Percentiles rank a stretch among this genome's conserved stretches.
Conservation (phyloP, 1,284 basidiomycete genomes). For the Leccinum griseonigrum region DNA sequence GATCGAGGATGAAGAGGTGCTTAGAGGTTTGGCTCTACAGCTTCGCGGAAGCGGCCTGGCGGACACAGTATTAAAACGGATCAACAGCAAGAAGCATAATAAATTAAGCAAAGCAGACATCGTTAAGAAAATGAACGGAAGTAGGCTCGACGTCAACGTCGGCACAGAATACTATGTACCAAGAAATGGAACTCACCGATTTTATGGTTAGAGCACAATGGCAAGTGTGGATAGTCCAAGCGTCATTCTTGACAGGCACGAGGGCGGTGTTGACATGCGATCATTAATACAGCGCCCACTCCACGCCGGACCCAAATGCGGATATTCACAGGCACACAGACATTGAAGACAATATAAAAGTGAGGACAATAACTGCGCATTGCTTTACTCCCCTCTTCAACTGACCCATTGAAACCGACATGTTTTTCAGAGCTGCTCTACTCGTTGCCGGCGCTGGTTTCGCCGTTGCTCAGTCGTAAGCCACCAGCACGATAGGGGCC, state of each 20-base stretch:
- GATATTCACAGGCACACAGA: background rate
- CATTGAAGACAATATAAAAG: background rate
- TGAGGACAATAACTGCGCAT: background rate
- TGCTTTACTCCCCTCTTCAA: background rate
- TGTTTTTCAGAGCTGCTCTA: slow-evolving; percentile 31
- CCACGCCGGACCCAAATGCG: background rate
- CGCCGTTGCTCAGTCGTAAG: slow-evolving; percentile 47
- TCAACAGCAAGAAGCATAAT: slow-evolving; percentile 10
- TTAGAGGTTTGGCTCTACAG: slow-evolving; percentile 5
- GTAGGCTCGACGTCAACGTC: background rate
- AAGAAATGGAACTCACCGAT: background rate
- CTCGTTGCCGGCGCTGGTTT: slow-evolving; percentile 39
- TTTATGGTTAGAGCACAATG: slow-evolving; percentile 10
- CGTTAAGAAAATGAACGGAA: slow-evolving; percentile 9
- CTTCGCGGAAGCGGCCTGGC: slow-evolving; percentile 15
- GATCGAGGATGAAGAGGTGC: background rate
- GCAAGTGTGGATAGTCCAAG: too few species aligned
- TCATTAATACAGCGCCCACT: background rate
- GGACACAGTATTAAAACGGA: slow-evolving; percentile 6
- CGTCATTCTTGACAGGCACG: background rate
- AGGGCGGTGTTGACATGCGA: background rate
- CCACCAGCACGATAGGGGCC: background rate
- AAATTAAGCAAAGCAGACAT: background rate
- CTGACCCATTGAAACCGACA: slow-evolving; percentile 4
- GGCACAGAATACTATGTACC: background rate